A percentile compares a stretch with the other conserved stretches of the same genome.
Conservation (phyloP, 345 rosid species). For the Barbarea vulgaris region DNA sequence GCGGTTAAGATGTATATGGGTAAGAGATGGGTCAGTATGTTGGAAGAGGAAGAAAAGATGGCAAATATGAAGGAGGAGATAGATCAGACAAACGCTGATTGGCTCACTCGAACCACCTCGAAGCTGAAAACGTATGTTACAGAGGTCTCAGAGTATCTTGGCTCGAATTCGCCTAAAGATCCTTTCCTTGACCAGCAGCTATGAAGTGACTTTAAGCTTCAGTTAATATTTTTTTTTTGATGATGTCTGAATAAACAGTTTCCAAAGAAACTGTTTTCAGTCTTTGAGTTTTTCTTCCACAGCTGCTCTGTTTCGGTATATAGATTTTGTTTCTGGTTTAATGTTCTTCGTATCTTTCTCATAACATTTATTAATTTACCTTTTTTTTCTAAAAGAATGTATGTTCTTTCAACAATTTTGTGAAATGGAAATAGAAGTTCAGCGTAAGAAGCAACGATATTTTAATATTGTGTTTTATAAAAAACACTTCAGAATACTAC, state of each 20-base stretch:
- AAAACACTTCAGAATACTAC: too few relatives aligned
- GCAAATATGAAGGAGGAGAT: constrained; percentile 49
- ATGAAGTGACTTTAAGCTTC: constrained; percentile 35
- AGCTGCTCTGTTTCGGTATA: constrained; percentile 21
- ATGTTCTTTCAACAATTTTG: constrained; percentile 6
- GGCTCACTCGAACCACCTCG: constrained; percentile 84
- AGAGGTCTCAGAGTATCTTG: constrained; percentile 53
- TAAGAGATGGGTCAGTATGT: constrained; percentile 68
- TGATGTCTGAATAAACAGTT: neutral
- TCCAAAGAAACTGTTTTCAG: neutral
- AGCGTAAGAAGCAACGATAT: too few relatives aligned
- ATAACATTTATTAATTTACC: neutral
- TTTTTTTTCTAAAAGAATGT: neutral
- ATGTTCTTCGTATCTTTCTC: neutral
- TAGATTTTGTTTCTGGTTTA: constrained; percentile 11
- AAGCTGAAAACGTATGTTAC: constrained; percentile 63
- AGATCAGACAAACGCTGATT: constrained; percentile 58
- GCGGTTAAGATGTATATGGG: constrained; percentile 76
- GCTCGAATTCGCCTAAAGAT: constrained; percentile 53
- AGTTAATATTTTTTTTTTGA: neutral
- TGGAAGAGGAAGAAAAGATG: constrained; percentile 71
- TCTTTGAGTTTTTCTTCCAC: neutral
- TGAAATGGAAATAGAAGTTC: neutral
- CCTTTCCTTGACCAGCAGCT: constrained; percentile 80
- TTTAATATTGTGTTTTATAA: neutral